phyloP scores from a whole-genome alignment of 2,329 filamentous ascomycete species.

The Calonectria honghensis region DNA sequence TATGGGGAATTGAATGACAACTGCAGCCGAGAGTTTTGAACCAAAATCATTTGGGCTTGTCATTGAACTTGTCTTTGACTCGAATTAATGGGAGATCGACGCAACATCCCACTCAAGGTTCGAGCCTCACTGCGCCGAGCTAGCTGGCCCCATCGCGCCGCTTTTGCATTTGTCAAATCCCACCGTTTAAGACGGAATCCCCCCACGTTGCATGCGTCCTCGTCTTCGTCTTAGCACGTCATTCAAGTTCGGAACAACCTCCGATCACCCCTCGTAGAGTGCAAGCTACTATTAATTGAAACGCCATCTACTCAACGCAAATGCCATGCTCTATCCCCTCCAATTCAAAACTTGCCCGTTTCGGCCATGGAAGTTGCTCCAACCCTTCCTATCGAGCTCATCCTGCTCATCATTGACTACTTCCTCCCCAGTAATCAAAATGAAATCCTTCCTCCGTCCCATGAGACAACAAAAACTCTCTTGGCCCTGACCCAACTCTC shows the following conservation, averaged over 20 bases:
- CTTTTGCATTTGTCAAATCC: not conserved
- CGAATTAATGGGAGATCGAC: conserved; percentile 19
- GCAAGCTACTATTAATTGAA: conserved; percentile 18
- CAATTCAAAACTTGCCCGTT: conserved; percentile 11
- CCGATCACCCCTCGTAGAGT: conserved; percentile 5
- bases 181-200: conserved; percentile 8
- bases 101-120: conserved; percentile 20
- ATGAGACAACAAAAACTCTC: conserved; percentile 33
- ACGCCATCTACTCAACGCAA: not conserved
- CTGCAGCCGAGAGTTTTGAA: conserved; percentile 6
- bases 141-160: not conserved
- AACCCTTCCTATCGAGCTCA: conserved; percentile 13
- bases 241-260: conserved; percentile 9
- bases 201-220: not conserved
- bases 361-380: conserved; percentile 12
- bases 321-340: not conserved
- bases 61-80: conserved; percentile 16
- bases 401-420: conserved; percentile 26
- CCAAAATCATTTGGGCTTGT: conserved; percentile 13
- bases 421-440: conserved; percentile 33
- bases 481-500: conserved; percentile 33
- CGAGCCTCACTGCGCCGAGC: not conserved
- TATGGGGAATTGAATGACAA: not conserved
- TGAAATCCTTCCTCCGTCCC: conserved; percentile 33
- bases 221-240: not conserved